Evolutionary conservation across 2,329 filamentous ascomycete genomes (phyloP), one percentile per base, ranked within the genome.

Genomic region (Xylaria digitata): DNA sequence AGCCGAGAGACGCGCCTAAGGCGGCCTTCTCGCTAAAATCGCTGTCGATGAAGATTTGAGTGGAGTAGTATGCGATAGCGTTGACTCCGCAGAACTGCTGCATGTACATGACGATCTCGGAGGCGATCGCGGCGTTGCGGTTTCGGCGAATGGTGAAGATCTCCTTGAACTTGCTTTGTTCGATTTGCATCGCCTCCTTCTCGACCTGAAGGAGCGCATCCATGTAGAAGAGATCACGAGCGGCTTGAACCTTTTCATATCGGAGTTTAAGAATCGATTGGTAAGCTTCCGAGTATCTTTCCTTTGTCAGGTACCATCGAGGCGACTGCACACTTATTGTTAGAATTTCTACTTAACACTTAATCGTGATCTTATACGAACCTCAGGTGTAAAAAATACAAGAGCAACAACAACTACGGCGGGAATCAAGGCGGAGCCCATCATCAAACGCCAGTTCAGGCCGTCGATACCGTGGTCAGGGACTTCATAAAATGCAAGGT

Each of bases 371-470:
- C 34, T 56, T 37, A 30, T 17, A 72, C 73, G 30, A 80, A 86
- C 61, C 80, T 77, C 76, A 32, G 75, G 76, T 3, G 74, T 76
- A 37, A 78, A 76, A 66, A 82, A 86, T 23, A 89, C 85, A 34
- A 88, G 80, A 43, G 75, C 77, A 73, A 85, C 86, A 52, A 88
- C 85, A 42, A 88, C 68, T 6, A 90, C 77, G 17, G 88, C 86
- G 0, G 87, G 88, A 15, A 90, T 81, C 76, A 90, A 85, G 9
- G 90, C 89, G 2, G 88, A 90, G 6, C 84, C 88, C 80, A 92
- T 85, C 87, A 91, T 91, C 46, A 92, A 79, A 30, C 90, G 85
- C 90, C 90, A 92, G 67, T 90, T 84, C 3, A 85, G 80, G 6
- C 89, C 89, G 9, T 76, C 77, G 60, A 91, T 86, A 3, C 81